phyloP scores from a whole-genome alignment of 345 rosid genomes.

The Aquilaria malaccensis region DNA sequence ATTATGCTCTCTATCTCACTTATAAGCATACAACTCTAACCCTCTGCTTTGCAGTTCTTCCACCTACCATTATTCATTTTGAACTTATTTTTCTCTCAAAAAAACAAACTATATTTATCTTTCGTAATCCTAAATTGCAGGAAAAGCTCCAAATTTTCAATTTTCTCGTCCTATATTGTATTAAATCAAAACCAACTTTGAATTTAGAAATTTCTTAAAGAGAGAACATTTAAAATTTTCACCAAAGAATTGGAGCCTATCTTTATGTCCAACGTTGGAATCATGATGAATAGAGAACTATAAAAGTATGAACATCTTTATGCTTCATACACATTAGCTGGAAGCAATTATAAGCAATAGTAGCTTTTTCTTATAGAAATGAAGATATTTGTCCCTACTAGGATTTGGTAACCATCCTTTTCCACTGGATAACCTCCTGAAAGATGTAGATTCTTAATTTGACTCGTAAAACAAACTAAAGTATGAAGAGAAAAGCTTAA shows the following conservation, averaged over 20 bases:
- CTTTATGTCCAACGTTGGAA: too few species aligned
- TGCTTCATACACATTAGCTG: too few species aligned
- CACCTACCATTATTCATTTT: conserved; percentile 32
- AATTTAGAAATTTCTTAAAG: background rate
- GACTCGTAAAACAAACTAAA: background rate
- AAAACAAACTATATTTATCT: too few species aligned
- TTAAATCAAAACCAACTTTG: background rate
- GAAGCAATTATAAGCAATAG: background rate
- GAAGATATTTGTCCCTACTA: conserved; percentile 84
- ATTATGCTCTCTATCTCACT: conserved; percentile 77
- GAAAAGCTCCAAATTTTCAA: background rate
- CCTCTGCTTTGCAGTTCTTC: conserved; percentile 85
- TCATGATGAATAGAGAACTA: too few species aligned
- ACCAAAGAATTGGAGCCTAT: background rate
- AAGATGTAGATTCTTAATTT: conserved; percentile 7
- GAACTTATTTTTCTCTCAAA: too few species aligned
- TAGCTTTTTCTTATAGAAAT: conserved; percentile 49
- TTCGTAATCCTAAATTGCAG: too few species aligned
- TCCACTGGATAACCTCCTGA: conserved; percentile 84
- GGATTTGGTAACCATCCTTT: conserved; percentile 61
- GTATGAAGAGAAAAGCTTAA: background rate
- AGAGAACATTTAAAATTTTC: background rate
- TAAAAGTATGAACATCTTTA: too few species aligned
- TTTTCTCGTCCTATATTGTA: background rate
- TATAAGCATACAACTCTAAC: conserved; percentile 83